Evolutionary conservation across 768 basidiomycete genomes (phyloP).

Genomic region (Suillus alpinus): DNA sequence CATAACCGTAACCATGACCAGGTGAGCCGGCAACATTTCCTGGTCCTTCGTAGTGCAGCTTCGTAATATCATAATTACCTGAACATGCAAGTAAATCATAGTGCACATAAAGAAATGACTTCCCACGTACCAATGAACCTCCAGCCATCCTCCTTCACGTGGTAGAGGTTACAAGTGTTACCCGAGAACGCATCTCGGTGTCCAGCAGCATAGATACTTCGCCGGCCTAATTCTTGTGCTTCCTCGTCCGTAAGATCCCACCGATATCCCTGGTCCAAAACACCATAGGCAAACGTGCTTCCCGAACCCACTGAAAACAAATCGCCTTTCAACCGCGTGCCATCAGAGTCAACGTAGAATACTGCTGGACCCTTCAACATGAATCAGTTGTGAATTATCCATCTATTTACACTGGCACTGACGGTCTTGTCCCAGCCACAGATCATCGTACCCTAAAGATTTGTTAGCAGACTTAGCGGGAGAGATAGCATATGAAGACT

Average conservation of each 20-base stretch:
- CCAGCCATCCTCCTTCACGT: slow-evolving; percentile 95
- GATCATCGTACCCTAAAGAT: slow-evolving; percentile 91
- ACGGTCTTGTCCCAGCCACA: slow-evolving; percentile 99
- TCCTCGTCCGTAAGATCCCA: slow-evolving; percentile 94
- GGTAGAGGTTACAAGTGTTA: slow-evolving; percentile 94
- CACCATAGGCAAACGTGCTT: slow-evolving; percentile 98
- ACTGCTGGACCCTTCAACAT: slow-evolving; percentile 75
- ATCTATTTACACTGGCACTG: slow-evolving; percentile 23
- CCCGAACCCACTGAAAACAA: slow-evolving; percentile 99
- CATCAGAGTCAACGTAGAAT: slow-evolving; percentile 98
- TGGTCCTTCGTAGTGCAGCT: slow-evolving; percentile 89
- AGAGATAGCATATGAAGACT: slow-evolving; percentile 9
- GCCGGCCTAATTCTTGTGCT: slow-evolving; percentile 88
- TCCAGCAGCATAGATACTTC: slow-evolving; percentile 95
- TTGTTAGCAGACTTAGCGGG: slow-evolving; percentile 4
- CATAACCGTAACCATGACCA: slow-evolving; percentile 78
- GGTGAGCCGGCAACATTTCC: slow-evolving; percentile 62
- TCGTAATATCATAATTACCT: slow-evolving; percentile 92
- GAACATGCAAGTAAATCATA: slow-evolving; percentile 42
- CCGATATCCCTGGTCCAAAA: slow-evolving; percentile 90
- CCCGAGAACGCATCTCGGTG: slow-evolving; percentile 97
- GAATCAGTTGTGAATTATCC: slow-evolving; percentile 2
- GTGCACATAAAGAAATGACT: slow-evolving; percentile 1
- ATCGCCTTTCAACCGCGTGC: slow-evolving; percentile 91
- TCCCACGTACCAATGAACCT: slow-evolving; percentile 78